These are phyloP conservation scores for Sarocladium strictum DNA, from an alignment of 2,329 filamentous ascomycete species.

Conservation along the genomic window DNA sequence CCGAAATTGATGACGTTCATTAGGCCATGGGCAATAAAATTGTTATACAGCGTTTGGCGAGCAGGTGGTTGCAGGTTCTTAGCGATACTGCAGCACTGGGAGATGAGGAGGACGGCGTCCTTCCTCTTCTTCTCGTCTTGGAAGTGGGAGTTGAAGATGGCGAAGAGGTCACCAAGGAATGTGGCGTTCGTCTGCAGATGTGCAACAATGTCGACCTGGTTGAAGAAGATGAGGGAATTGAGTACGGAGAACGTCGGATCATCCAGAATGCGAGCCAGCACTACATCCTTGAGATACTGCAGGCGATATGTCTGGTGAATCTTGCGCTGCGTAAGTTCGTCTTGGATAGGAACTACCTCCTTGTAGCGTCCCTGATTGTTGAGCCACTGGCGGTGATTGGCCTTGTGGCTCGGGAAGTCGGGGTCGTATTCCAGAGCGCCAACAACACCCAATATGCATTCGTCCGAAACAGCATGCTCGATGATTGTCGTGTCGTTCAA, in stretches of 20 bases:
- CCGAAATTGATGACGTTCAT: slow-evolving; percentile 89
- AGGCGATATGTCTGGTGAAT: slow-evolving; percentile 95
- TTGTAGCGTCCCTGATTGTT: slow-evolving; percentile 86
- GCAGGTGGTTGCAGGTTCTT: slow-evolving; percentile 87
- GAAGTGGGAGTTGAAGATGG: slow-evolving; percentile 67
- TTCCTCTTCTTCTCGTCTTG: slow-evolving; percentile 71
- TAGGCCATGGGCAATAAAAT: slow-evolving; percentile 82
- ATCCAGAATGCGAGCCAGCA: slow-evolving; percentile 89
- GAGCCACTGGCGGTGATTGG: slow-evolving; percentile 92
- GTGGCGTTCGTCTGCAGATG: slow-evolving; percentile 77
- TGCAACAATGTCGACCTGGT: slow-evolving; percentile 95
- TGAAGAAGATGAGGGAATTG: slow-evolving; percentile 97
- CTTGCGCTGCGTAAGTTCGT: slow-evolving; percentile 74
- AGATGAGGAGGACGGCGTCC: slow-evolving; percentile 91
- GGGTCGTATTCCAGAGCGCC: slow-evolving; percentile 97
- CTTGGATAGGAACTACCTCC: slow-evolving; percentile 90
- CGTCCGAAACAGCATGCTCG: slow-evolving; percentile 85
- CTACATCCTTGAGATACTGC: slow-evolving; percentile 97
- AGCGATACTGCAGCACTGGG: slow-evolving; percentile 89
- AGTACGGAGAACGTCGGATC: slow-evolving; percentile 97
- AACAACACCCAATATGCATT: slow-evolving; percentile 84
- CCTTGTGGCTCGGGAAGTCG: slow-evolving; percentile 95
- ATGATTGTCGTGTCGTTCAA: slow-evolving; percentile 94
- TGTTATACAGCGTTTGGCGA: slow-evolving; percentile 77
- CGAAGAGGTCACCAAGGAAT: slow-evolving; percentile 82